A percentile compares a stretch with the other conserved stretches of the same genome.
phyloP scores from a whole-genome alignment of 73 alveolate genomes.

The Paramecium sonneborni region DNA sequence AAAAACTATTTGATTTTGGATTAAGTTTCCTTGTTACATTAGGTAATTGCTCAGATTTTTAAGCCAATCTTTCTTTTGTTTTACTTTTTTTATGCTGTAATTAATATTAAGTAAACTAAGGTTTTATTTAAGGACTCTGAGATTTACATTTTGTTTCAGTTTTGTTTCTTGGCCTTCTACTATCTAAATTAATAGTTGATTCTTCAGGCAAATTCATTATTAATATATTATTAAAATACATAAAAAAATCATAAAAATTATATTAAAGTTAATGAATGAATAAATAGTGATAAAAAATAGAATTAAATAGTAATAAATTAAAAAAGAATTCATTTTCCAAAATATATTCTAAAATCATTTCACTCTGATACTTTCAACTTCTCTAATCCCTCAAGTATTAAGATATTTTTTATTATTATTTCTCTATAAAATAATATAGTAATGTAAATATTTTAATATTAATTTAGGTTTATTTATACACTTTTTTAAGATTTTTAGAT shows the following conservation, averaged over 20 bases:
- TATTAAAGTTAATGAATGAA: background rate
- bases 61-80: background rate
- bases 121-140: background rate
- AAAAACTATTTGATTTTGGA: background rate
- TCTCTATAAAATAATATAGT: background rate
- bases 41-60: background rate
- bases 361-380: background rate
- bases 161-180: background rate
- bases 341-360: background rate
- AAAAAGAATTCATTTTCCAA: background rate
- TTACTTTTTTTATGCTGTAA: background rate
- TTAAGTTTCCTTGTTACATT: background rate
- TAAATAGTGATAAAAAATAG: background rate
- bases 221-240: background rate
- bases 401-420: background rate
- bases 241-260: background rate
- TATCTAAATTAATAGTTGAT: background rate
- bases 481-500: background rate
- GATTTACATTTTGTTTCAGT: background rate
- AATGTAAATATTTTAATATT: background rate
- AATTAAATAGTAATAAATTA: background rate
- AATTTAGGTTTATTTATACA: background rate
- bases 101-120: background rate
- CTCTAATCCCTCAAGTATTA: background rate
- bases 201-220: background rate